A percentile compares a stretch with the other conserved stretches of the same genome.
Evolutionary conservation across 2,329 filamentous ascomycete genomes (phyloP).

Genomic region (Neofusicoccum sp.): DNA sequence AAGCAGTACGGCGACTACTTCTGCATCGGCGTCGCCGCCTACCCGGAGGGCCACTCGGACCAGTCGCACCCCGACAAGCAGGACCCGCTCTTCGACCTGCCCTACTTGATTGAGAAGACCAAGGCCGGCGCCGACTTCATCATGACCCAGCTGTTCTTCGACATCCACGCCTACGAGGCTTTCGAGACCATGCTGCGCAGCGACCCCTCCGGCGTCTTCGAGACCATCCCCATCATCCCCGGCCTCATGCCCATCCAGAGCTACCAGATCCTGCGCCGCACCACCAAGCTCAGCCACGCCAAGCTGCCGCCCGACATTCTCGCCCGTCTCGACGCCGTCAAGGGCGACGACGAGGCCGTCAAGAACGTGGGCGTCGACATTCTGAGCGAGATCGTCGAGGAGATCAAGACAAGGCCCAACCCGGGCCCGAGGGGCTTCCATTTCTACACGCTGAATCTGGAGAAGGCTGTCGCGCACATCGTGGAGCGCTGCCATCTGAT

Average conservation of each 20-base stretch:
- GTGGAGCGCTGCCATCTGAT: conserved; percentile 84
- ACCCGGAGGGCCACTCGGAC: conserved; percentile 92
- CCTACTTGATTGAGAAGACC: conserved; percentile 86
- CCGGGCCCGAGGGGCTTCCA: conserved; percentile 66
- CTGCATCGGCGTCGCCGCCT: conserved; percentile 89
- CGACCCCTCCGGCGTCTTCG: conserved; percentile 82
- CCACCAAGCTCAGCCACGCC: conserved; percentile 91
- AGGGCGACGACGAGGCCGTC: conserved; percentile 76
- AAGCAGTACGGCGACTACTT: conserved; percentile 89
- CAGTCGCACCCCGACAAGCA: conserved; percentile 83
- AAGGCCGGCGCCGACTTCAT: conserved; percentile 93
- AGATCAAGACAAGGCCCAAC: conserved; percentile 62
- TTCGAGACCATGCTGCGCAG: conserved; percentile 76
- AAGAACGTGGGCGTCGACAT: conserved; percentile 80
- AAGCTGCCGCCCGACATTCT: conserved; percentile 71
- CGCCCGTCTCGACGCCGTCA: conserved; percentile 67
- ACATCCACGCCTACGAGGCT: conserved; percentile 73
- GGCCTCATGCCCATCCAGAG: conserved; percentile 97
- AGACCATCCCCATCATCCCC: conserved; percentile 83
- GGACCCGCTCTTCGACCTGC: conserved; percentile 66
- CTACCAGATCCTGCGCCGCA: conserved; percentile 91
- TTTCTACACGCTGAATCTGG: conserved; percentile 94
- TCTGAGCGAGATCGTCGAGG: conserved; percentile 76
- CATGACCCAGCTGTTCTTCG: conserved; percentile 98
- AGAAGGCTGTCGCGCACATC: conserved; percentile 94